Base-by-base conservation (phyloP, 192 early-diverging fungal genomes). In the Linnemannia zychae region DNA sequence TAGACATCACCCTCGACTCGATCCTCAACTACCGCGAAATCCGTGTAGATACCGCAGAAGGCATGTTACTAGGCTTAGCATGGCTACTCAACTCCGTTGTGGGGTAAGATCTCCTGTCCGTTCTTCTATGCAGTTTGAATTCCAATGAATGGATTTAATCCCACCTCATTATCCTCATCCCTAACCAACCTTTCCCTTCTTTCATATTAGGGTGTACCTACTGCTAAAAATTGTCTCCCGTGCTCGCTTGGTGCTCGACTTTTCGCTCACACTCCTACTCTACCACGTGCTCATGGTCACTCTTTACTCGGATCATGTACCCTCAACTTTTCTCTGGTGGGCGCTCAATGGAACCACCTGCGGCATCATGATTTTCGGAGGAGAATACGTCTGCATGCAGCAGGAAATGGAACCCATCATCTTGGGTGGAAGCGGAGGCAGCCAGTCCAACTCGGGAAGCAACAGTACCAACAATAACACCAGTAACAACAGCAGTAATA, bases 361-460 rank as follows among this genome's bases (percentile, higher is more conserved):
- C 15, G 77, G 84, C 0, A 88, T 94, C 49, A 93, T 95, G 90
- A 90, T 93, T 13, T 79, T 96, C 66, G 95, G 95, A 12, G 95
- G 94, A 22, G 95, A 97, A 81, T 92, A 95, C 81, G 90, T 95
- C 66, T 97, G 96, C 78, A 95, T 95, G 93, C 91, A 91, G 68
- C 80, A 88, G 78, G 96, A 97, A 76, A 91, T 97, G 92, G 92
- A 95, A 77, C 96, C 96, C 3, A 95, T 96, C 67, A 73, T 88
- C 34, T 75, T 91, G 4, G 87, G 84, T 2, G 76, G 76, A 2
- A 72, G 71, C 12, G 60, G 47, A 40, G 73, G 37, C 17, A 50
- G 53, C 20, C 74, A 40, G 7, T 15, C 34, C 15, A 67, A 66
- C 66, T 20, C 24, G 13, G 37, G 36, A 7, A 33, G 36, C 33